Evolutionary conservation across 768 basidiomycete genomes (phyloP).

Genomic region (Nidularia pulvinata): DNA sequence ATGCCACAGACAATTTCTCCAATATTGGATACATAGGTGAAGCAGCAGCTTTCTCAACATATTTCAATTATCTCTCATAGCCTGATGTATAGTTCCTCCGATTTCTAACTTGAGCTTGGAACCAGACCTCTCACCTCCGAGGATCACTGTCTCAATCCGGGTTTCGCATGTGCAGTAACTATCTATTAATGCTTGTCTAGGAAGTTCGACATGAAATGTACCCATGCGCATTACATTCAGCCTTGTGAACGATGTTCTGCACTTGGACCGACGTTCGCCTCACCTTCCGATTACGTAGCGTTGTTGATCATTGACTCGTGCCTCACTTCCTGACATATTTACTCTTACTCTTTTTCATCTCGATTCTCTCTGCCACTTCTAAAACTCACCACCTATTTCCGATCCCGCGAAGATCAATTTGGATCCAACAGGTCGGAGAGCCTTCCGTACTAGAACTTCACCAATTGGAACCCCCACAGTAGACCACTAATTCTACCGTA

Average conservation of each 20-base stretch:
- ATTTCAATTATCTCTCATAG: too few species aligned
- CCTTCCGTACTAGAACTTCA: neutral
- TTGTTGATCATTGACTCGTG: conserved; percentile 16
- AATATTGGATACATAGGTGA: too few species aligned
- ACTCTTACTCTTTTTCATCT: conserved; percentile 1
- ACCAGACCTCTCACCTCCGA: conserved; percentile 13
- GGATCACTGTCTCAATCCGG: conserved; percentile 20
- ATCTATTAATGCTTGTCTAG: conserved; percentile 14
- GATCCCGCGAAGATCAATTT: conserved; percentile 29
- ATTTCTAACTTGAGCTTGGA: too few species aligned
- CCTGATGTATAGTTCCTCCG: too few species aligned
- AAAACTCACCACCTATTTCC: conserved; percentile 25
- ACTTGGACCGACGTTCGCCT: conserved; percentile 16
- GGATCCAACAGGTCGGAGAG: neutral
- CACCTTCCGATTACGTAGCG: conserved; percentile 20
- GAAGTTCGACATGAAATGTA: conserved; percentile 20
- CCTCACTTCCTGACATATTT: conserved; percentile 15
- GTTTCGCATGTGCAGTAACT: neutral
- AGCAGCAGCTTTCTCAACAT: too few species aligned
- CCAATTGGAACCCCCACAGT: conserved; percentile 10
- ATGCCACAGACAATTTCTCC: too few species aligned
- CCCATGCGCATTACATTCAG: conserved; percentile 20
- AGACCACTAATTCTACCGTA: conserved; percentile 26
- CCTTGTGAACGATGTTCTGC: conserved; percentile 20
- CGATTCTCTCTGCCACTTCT: conserved; percentile 5